Conservation (phyloP, 768 basidiomycete genomes). For the Termitomyces bulborhizus region DNA sequence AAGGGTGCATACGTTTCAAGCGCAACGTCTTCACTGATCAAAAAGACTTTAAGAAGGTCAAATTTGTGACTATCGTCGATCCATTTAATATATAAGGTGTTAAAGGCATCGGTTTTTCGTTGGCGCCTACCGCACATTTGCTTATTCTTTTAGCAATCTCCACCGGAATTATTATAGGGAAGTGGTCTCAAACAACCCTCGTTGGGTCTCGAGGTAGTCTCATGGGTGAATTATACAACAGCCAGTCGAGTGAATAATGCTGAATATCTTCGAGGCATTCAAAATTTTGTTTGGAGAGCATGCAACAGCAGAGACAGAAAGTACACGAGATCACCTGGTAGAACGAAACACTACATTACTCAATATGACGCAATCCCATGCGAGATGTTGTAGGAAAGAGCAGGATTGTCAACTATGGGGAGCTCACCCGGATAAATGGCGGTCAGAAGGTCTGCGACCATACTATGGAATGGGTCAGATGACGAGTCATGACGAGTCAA, state of each 20-base stretch:
- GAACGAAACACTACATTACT: neutral
- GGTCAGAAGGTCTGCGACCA: conserved; percentile 31
- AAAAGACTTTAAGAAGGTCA: too few relatives aligned
- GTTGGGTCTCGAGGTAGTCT: neutral
- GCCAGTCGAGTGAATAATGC: too few relatives aligned
- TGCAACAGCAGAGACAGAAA: neutral
- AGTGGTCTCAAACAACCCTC: neutral
- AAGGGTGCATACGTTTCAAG: too few relatives aligned
- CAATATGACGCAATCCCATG: conserved; percentile 34
- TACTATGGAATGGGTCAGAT: conserved; percentile 7
- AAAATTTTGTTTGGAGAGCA: neutral
- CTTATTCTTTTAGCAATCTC: too few relatives aligned
- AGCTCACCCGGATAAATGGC: conserved; percentile 28
- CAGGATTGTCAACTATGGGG: conserved; percentile 29
- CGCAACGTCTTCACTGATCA: too few relatives aligned
- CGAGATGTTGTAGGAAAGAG: conserved; percentile 28
- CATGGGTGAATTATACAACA: neutral
- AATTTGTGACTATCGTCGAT: too few relatives aligned
- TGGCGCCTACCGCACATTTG: too few relatives aligned
- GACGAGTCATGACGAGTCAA: too few relatives aligned
- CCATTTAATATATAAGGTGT: too few relatives aligned
- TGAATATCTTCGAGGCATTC: neutral
- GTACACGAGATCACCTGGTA: neutral
- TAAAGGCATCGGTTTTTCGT: too few relatives aligned
- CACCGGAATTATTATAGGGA: too few relatives aligned